Evolutionary conservation across 345 rosid species (phyloP).

Genomic region (Eucalyptus curtisii): DNA sequence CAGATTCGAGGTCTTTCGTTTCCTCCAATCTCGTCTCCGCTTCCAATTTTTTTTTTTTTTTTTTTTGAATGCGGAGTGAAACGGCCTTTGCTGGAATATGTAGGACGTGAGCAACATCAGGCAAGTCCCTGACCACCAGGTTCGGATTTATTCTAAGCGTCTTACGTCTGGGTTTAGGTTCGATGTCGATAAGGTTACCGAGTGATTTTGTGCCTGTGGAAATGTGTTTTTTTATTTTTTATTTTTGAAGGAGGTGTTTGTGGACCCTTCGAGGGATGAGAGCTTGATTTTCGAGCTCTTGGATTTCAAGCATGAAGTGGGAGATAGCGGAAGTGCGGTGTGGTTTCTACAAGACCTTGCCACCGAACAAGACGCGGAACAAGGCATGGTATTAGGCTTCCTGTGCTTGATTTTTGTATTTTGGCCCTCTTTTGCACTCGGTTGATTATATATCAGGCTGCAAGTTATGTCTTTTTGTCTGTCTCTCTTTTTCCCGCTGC

Average conservation of each 20-base stretch:
- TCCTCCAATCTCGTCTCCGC: neutral
- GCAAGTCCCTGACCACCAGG: conserved; percentile 77
- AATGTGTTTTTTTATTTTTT: neutral
- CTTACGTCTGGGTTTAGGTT: neutral
- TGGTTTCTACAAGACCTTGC: conserved; percentile 82
- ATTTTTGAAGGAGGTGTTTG: conserved; percentile 53
- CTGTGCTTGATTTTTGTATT: neutral
- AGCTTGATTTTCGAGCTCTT: conserved; percentile 78
- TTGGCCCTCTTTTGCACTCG: neutral
- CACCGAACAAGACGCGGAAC: conserved; percentile 62
- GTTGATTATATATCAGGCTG: neutral
- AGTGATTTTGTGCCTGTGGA: neutral
- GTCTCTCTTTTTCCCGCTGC: neutral
- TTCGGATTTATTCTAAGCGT: neutral
- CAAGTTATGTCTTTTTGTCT: neutral
- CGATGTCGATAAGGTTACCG: neutral
- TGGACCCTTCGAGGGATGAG: conserved; percentile 71
- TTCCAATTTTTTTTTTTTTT: neutral
- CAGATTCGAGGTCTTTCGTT: conserved; percentile 42
- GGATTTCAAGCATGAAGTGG: conserved; percentile 60
- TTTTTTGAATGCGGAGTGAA: neutral
- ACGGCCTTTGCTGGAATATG: neutral
- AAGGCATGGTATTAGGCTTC: conserved; percentile 25
- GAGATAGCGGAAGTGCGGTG: conserved; percentile 41
- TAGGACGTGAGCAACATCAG: conserved; percentile 72